Evolutionary conservation across 1,139 yeast genomes (phyloP).

Genomic region (Geotrichum reessii): DNA sequence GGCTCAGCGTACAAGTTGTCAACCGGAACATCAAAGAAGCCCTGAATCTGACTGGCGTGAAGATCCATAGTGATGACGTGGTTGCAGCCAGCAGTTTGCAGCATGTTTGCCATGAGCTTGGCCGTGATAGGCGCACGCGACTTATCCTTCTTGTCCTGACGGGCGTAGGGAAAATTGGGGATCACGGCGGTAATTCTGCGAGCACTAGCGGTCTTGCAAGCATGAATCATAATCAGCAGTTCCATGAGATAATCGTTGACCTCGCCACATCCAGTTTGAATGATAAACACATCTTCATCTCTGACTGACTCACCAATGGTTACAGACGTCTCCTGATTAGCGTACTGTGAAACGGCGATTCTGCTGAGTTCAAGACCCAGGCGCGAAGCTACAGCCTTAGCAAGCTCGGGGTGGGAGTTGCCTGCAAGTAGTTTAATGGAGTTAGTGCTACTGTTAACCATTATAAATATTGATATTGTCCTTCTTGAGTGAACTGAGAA

Average conservation of each 20-base stretch:
- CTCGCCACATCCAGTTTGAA: conserved; percentile 84
- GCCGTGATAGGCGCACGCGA: conserved; percentile 97
- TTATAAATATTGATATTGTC: background rate
- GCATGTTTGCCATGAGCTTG: conserved; percentile 87
- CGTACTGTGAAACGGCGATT: conserved; percentile 43
- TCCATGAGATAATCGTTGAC: conserved; percentile 88
- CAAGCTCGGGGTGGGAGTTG: conserved; percentile 81
- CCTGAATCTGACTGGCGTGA: conserved; percentile 99
- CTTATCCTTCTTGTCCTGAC: conserved; percentile 95
- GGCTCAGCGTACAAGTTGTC: conserved; percentile 96
- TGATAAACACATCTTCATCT: conserved; percentile 84
- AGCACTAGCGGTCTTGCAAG: conserved; percentile 92
- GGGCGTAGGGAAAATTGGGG: conserved; percentile 96
- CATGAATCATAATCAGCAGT: conserved; percentile 82
- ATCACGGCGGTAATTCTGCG: conserved; percentile 90
- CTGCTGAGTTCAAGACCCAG: conserved; percentile 40
- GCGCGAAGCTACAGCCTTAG: conserved; percentile 70
- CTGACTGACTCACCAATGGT: conserved; percentile 92
- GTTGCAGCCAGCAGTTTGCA: conserved; percentile 92
- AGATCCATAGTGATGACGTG: conserved; percentile 96
- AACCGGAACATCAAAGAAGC: conserved; percentile 93
- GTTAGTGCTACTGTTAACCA: conserved; percentile 43
- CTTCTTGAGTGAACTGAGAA: background rate
- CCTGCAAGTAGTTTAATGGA: conserved; percentile 85
- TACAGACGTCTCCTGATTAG: conserved; percentile 75